Conservation (phyloP, 2,329 filamentous ascomycete species). For the Penicillium sp. region DNA sequence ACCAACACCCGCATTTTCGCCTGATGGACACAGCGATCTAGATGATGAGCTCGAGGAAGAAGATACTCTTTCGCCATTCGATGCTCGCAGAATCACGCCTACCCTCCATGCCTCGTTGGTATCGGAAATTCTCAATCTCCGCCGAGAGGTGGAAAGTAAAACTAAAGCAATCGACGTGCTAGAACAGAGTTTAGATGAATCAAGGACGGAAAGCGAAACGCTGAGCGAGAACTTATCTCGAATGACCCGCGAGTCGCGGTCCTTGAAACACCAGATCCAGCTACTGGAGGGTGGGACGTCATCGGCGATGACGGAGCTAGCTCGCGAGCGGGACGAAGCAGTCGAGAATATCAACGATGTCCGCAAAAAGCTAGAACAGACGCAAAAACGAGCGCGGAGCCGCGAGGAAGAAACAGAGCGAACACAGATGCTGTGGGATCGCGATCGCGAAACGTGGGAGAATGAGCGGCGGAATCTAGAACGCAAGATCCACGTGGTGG, state of each 20-base stretch:
- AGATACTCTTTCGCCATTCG: slow-evolving; percentile 74
- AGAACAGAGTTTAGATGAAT: slow-evolving; percentile 72
- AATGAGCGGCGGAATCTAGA: slow-evolving; percentile 81
- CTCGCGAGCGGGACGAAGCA: slow-evolving; percentile 82
- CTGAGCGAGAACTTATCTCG: slow-evolving; percentile 65
- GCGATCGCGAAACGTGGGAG: slow-evolving; percentile 83
- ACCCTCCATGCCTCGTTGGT: slow-evolving; percentile 93
- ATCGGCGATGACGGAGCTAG: slow-evolving; percentile 80
- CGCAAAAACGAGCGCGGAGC: slow-evolving; percentile 74
- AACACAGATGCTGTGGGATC: slow-evolving; percentile 77
- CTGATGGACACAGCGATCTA: slow-evolving; percentile 42
- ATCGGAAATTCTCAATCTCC: slow-evolving; percentile 85
- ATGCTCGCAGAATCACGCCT: slow-evolving; percentile 90
- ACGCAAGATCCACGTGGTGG: slow-evolving; percentile 84
- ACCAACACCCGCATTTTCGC: slow-evolving; percentile 48
- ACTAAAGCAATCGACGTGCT: slow-evolving; percentile 82
- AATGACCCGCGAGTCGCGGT: slow-evolving; percentile 74
- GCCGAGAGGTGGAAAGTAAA: slow-evolving; percentile 90
- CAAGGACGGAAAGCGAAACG: slow-evolving; percentile 73
- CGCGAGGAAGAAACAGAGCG: slow-evolving; percentile 84
- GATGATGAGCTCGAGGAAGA: slow-evolving; percentile 43
- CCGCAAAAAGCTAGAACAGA: slow-evolving; percentile 73
- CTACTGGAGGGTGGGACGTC: slow-evolving; percentile 86
- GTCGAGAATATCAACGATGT: slow-evolving; percentile 72
- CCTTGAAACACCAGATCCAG: slow-evolving; percentile 81